Conservation (phyloP, 192 early-diverging fungal genomes). For the Chytriomyces hyalinus region DNA sequence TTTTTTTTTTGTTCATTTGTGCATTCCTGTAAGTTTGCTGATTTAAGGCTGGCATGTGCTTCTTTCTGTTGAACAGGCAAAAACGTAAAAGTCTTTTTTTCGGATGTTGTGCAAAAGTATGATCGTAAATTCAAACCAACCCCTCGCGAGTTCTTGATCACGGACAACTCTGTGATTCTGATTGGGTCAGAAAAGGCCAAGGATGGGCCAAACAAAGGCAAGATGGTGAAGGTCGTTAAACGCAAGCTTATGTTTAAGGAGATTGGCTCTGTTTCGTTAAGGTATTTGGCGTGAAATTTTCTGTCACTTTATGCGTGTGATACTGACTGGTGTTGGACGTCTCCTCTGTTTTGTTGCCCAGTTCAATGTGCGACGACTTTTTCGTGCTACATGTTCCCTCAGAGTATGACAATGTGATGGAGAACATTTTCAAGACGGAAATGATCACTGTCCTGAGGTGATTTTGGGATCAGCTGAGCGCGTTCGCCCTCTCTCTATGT, state of each 20-base stretch:
- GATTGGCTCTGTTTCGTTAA: constrained; percentile 55
- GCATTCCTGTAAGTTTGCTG: not conserved
- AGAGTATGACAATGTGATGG: constrained; percentile 63
- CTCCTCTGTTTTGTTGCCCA: not conserved
- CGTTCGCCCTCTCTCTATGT: not conserved
- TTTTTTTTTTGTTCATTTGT: not conserved
- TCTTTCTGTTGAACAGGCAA: constrained; percentile 45
- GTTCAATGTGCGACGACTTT: constrained; percentile 58
- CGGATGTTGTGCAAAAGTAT: constrained; percentile 58
- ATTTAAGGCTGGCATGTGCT: not conserved
- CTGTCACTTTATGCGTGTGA: not conserved
- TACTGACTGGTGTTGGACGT: not conserved
- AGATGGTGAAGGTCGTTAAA: constrained; percentile 64
- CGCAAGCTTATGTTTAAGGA: constrained; percentile 53
- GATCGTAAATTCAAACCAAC: constrained; percentile 65
- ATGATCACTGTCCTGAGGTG: constrained; percentile 61
- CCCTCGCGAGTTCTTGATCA: constrained; percentile 55
- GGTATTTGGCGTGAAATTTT: constrained; percentile 28
- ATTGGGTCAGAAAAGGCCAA: constrained; percentile 64
- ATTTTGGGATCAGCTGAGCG: not conserved
- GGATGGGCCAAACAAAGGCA: constrained; percentile 64
- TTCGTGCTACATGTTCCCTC: constrained; percentile 59
- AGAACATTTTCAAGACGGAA: constrained; percentile 66
- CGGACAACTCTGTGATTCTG: constrained; percentile 55
- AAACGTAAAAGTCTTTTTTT: constrained; percentile 60